Conservation (phyloP, 129 eudicot genomes). For the Arctium lappa region DNA sequence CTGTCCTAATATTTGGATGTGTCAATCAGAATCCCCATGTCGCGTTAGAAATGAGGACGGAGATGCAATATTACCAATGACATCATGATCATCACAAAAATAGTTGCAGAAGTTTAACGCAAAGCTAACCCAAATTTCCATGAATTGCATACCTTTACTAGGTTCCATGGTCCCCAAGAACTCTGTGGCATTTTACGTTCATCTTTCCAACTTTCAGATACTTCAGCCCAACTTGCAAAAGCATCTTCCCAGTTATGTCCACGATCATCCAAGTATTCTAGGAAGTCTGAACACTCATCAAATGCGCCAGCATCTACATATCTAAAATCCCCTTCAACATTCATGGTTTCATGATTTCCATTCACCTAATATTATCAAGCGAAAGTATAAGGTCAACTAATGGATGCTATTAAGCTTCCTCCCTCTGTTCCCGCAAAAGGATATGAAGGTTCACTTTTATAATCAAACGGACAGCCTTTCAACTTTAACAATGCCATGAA, state of each 20-base stretch:
- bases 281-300: conserved; percentile 86
- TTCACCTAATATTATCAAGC: conserved; percentile 55
- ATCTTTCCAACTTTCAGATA: conserved; percentile 63
- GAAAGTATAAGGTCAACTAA: not conserved
- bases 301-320: conserved; percentile 86
- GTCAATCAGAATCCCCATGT: conserved; percentile 37
- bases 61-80: conserved; percentile 5
- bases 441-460: not conserved
- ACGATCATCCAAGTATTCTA: conserved; percentile 71
- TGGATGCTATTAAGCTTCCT: not conserved
- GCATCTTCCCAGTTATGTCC: conserved; percentile 88
- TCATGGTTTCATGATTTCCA: conserved; percentile 96
- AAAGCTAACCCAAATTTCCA: not conserved
- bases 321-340: conserved; percentile 93
- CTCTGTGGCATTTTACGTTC: conserved; percentile 48
- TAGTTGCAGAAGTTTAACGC: not conserved
- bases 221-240: conserved; percentile 66
- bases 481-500: not conserved
- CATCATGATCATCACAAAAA: conserved; percentile 6
- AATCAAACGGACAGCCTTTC: not conserved
- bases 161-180: conserved; percentile 80
- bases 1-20: conserved; percentile 86
- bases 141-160: conserved; percentile 71
- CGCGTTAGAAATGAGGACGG: conserved; percentile 4
- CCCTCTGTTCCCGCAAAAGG: not conserved